Conservation (phyloP, 192 early-diverging fungal species). For the Coemansia sp. region DNA sequence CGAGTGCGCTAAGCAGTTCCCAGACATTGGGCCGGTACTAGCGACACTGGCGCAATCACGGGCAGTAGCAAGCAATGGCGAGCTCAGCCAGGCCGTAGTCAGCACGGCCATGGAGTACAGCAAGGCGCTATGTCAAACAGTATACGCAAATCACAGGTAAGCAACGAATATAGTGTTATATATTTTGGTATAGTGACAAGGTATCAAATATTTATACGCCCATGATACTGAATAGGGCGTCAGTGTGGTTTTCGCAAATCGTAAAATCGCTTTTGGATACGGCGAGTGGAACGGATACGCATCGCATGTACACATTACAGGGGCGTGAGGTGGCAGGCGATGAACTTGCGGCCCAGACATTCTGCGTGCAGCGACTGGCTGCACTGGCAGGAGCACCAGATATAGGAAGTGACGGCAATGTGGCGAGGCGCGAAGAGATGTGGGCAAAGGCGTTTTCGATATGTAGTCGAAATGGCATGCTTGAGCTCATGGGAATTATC, state of each 20-base stretch:
- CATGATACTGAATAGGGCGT: conserved; percentile 20
- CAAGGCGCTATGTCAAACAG: conserved; percentile 28
- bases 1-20: conserved; percentile 42
- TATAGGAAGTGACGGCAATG: background rate
- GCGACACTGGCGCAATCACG: conserved; percentile 28
- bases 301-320: background rate
- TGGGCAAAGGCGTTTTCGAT: conserved; percentile 32
- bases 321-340: background rate
- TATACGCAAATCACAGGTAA: conserved; percentile 41
- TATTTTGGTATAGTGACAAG: background rate
- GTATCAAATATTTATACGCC: background rate
- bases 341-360: background rate
- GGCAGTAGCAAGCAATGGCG: conserved; percentile 9
- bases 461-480: conserved; percentile 12
- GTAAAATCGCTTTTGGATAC: conserved; percentile 15
- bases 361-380: conserved; percentile 23
- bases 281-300: background rate
- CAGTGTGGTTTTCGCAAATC: conserved; percentile 36
- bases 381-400: background rate
- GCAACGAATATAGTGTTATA: background rate
- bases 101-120: conserved; percentile 45
- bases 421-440: background rate
- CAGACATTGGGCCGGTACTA: conserved; percentile 40
- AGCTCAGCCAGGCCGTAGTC: conserved; percentile 25
- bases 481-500: conserved; percentile 14